These are phyloP conservation scores for Fusarium lyarnte DNA, from an alignment of 2,329 filamentous ascomycete species.

Conservation along the genomic window DNA sequence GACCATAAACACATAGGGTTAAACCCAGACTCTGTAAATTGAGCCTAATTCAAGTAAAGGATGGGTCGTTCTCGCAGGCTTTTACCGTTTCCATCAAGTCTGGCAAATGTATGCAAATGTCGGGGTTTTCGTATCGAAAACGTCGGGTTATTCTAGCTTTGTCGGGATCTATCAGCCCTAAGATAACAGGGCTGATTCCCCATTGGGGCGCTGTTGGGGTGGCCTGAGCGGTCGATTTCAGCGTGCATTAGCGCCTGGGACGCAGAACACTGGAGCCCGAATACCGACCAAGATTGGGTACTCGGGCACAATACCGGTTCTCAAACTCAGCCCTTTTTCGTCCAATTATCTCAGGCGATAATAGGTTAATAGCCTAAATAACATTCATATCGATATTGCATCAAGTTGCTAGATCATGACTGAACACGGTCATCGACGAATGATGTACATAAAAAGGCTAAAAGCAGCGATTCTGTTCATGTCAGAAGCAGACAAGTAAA, in stretches of 20 bases:
- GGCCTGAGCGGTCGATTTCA: neutral
- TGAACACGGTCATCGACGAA: accelerated
- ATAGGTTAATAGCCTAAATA: neutral
- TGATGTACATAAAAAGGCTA: too few species aligned
- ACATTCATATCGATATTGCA: accelerated
- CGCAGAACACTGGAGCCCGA: neutral
- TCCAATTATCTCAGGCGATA: accelerated
- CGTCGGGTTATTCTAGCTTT: neutral
- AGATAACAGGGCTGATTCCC: neutral
- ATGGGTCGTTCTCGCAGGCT: accelerated
- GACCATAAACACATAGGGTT: neutral
- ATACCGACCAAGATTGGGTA: neutral
- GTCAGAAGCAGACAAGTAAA: neutral
- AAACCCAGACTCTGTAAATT: neutral
- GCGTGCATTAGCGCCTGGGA: neutral
- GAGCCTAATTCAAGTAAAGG: accelerated
- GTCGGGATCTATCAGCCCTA: neutral
- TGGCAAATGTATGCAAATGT: neutral
- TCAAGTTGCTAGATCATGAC: accelerated
- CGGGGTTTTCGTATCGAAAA: neutral
- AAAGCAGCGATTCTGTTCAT: neutral
- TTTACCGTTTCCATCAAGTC: neutral
- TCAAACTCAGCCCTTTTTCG: accelerated
- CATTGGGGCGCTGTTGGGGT: neutral
- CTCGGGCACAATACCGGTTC: accelerated